Conservation (phyloP, 1,284 basidiomycete genomes). For the Cryptococcus sp. region DNA sequence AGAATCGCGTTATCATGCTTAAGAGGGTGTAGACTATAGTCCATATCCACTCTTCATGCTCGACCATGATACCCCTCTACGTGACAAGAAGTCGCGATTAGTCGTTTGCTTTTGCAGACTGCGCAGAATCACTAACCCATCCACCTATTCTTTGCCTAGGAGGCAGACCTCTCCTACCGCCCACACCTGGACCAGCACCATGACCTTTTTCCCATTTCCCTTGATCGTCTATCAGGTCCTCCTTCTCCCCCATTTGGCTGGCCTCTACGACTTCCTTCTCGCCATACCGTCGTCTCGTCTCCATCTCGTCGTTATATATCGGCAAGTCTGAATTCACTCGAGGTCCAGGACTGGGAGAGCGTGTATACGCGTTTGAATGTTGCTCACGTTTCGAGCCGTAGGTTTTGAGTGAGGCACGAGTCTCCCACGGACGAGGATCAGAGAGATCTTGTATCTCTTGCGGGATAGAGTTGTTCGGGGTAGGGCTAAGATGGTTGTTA, state of each 20-base stretch:
- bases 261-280: slow-evolving; percentile 28
- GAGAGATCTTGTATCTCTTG: slow-evolving; percentile 23
- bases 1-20: slow-evolving; percentile 90
- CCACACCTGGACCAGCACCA: slow-evolving; percentile 44
- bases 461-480: no score
- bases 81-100: neutral
- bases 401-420: slow-evolving; percentile 27
- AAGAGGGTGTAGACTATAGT: slow-evolving; percentile 87
- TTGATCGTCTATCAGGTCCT: slow-evolving; percentile 31
- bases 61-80: slow-evolving; percentile 73
- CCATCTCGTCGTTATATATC: slow-evolving; percentile 29
- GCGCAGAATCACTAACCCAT: slow-evolving; percentile 36
- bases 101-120: neutral
- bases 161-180: slow-evolving; percentile 43
- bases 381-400: slow-evolving; percentile 39
- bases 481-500: neutral
- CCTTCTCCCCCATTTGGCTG: slow-evolving; percentile 19
- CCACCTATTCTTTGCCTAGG: slow-evolving; percentile 43
- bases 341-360: slow-evolving; percentile 1
- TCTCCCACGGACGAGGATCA: slow-evolving; percentile 50
- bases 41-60: slow-evolving; percentile 79
- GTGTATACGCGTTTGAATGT: slow-evolving; percentile 3
- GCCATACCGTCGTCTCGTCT: slow-evolving; percentile 32
- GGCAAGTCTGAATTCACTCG: slow-evolving; percentile 19
- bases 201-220: slow-evolving; percentile 51